Percentiles rank a stretch among this genome's conserved stretches.
Evolutionary conservation across 306 rosid genomes (phyloP).

Genomic region (Castanea mollissima): DNA sequence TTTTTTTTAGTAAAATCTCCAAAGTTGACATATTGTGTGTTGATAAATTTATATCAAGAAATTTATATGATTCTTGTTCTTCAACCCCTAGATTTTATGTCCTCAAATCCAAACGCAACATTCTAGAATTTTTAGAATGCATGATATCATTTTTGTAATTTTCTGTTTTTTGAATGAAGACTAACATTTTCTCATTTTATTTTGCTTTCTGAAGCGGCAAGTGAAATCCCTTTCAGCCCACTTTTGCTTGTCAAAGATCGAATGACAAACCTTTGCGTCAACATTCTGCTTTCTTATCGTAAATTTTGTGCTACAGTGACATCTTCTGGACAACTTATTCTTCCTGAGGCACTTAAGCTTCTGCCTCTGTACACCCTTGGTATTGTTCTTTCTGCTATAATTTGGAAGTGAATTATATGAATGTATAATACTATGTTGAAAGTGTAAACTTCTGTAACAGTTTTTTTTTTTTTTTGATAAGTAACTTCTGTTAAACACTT

Average conservation of each 20-base stretch:
- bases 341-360: conserved; percentile 98
- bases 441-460: neutral
- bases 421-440: neutral
- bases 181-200: neutral
- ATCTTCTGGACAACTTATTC: conserved; percentile 96
- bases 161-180: no score
- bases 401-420: neutral
- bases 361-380: conserved; percentile 93
- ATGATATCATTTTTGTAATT: no score
- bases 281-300: conserved; percentile 81
- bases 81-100: no score
- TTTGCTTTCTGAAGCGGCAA: conserved; percentile 60
- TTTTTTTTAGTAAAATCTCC: no score
- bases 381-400: conserved; percentile 32
- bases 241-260: conserved; percentile 80
- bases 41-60: no score
- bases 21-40: no score
- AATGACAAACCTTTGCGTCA: conserved; percentile 82
- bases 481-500: neutral
- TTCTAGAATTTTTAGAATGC: no score
- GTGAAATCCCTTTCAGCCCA: conserved; percentile 72
- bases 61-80: no score
- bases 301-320: conserved; percentile 96
- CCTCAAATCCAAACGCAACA: no score
- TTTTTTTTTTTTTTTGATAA: neutral